Conservation (phyloP, 805 yeast genomes). For the Saccharomycopsis synnaedendra region DNA sequence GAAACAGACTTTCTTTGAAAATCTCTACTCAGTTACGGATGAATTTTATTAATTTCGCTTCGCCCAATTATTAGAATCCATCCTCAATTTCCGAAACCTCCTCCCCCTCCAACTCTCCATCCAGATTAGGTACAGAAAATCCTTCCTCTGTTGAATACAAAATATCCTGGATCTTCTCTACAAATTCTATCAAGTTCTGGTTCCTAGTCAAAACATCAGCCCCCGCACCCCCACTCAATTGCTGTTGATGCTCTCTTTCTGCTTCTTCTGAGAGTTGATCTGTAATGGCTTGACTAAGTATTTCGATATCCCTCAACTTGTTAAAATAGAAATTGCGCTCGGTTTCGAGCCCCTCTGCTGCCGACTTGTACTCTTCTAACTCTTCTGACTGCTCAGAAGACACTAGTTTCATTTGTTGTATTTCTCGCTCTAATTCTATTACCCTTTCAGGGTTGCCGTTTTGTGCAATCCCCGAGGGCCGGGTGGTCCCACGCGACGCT, state of each 20-base stretch:
- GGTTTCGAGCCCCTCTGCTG: conserved; percentile 56
- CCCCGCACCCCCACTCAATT: conserved; percentile 8
- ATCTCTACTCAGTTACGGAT: too few relatives aligned
- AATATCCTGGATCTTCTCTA: conserved; percentile 60
- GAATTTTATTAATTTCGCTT: too few relatives aligned
- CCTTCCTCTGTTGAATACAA: conserved; percentile 79
- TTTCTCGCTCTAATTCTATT: conserved; percentile 24
- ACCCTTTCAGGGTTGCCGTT: too few relatives aligned
- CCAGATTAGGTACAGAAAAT: conserved; percentile 49
- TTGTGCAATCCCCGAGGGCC: too few relatives aligned
- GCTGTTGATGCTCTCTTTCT: conserved; percentile 23
- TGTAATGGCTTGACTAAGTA: conserved; percentile 53
- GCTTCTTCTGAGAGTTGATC: conserved; percentile 37
- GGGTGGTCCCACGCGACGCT: neutral
- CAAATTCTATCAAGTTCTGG: conserved; percentile 27
- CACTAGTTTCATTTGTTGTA: conserved; percentile 31
- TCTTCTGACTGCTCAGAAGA: conserved; percentile 28
- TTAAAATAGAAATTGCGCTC: conserved; percentile 88
- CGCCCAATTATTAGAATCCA: too few relatives aligned
- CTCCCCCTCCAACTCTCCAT: conserved; percentile 16
- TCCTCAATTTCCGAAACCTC: neutral
- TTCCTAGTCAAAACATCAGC: conserved; percentile 9
- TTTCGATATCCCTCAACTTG: conserved; percentile 81
- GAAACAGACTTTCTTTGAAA: too few relatives aligned
- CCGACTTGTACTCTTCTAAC: conserved; percentile 41